Percentiles rank a stretch among this genome's conserved stretches.
Evolutionary conservation across 1,139 yeast genomes (phyloP).

Genomic region (Saccharomyces hybrid): DNA sequence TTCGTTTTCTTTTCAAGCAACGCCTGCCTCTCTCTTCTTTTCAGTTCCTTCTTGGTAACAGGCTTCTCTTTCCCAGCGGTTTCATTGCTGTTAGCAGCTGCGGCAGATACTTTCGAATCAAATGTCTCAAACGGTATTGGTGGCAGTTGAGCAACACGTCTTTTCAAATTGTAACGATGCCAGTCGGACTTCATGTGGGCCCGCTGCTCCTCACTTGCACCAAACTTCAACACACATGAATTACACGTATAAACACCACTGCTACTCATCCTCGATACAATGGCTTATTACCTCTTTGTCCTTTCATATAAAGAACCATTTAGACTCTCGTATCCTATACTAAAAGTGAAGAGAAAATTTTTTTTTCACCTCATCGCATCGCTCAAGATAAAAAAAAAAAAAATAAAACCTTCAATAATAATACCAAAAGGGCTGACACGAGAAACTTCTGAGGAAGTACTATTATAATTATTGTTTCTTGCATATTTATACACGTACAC

Average conservation of each 20-base stretch:
- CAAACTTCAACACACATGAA: slow-evolving; percentile 75
- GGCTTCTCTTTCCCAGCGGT: slow-evolving; percentile 37
- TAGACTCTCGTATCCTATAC: neutral
- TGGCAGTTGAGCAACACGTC: slow-evolving; percentile 84
- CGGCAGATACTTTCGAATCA: slow-evolving; percentile 61
- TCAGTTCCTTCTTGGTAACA: slow-evolving; percentile 54
- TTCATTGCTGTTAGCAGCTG: slow-evolving; percentile 43
- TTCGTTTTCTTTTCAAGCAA: slow-evolving; percentile 51
- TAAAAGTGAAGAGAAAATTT: neutral
- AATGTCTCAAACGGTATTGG: slow-evolving; percentile 70
- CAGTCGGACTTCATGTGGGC: slow-evolving; percentile 86
- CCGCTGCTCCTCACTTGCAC: slow-evolving; percentile 73
- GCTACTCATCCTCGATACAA: slow-evolving; percentile 1
- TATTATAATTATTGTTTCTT: neutral
- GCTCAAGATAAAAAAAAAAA: slow-evolving; percentile 3
- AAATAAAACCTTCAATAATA: neutral
- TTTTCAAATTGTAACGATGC: slow-evolving; percentile 87
- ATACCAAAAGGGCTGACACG: neutral
- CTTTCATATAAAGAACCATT: neutral
- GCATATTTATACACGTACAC: neutral
- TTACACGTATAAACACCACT: slow-evolving; percentile 61
- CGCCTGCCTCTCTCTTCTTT: slow-evolving; percentile 59
- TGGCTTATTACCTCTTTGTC: neutral
- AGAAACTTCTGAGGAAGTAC: neutral
- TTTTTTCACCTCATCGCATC: slow-evolving; percentile 6